Evolutionary conservation across 2,329 filamentous ascomycete genomes (phyloP).

Genomic region (Aaosphaeria pasadenensis): DNA sequence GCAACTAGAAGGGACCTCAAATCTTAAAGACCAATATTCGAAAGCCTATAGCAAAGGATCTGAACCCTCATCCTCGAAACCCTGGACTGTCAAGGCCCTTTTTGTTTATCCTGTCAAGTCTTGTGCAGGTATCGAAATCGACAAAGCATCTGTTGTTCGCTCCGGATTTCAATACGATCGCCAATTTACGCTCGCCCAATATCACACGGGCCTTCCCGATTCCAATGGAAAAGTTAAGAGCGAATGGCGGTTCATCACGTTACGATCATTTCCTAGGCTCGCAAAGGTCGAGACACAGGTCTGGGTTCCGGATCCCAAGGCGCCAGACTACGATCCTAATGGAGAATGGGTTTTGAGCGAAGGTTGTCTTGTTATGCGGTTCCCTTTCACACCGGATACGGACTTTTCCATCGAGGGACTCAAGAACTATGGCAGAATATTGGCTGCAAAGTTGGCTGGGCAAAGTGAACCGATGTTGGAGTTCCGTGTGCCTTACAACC

Average conservation of each 20-base stretch:
- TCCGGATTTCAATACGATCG: conserved; percentile 76
- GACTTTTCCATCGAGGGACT: conserved; percentile 31
- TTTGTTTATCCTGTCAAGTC: conserved; percentile 83
- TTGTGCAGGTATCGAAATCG: conserved; percentile 72
- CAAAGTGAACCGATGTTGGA: conserved; percentile 58
- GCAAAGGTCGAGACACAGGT: conserved; percentile 64
- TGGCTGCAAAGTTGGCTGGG: conserved; percentile 31
- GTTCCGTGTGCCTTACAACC: conserved; percentile 65
- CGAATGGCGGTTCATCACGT: conserved; percentile 69
- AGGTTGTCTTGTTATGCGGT: conserved; percentile 64
- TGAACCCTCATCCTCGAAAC: conserved; percentile 20
- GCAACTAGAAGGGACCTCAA: conserved; percentile 48
- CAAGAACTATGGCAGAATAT: conserved; percentile 27
- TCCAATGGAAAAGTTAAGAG: conserved; percentile 40
- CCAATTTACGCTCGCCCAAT: conserved; percentile 77
- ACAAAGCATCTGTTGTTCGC: conserved; percentile 60
- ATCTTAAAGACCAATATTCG: conserved; percentile 57
- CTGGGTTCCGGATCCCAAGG: conserved; percentile 67
- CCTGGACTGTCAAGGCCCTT: conserved; percentile 61
- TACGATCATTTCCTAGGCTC: conserved; percentile 66
- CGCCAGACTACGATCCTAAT: conserved; percentile 49
- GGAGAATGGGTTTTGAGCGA: conserved; percentile 51
- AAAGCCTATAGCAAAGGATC: conserved; percentile 43
- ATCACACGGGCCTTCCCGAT: conserved; percentile 41
- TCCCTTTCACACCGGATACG: conserved; percentile 50